These are phyloP conservation scores for Erodium chrysanthum DNA, from an alignment of 441 rosid genomes.

Conservation along the genomic window DNA sequence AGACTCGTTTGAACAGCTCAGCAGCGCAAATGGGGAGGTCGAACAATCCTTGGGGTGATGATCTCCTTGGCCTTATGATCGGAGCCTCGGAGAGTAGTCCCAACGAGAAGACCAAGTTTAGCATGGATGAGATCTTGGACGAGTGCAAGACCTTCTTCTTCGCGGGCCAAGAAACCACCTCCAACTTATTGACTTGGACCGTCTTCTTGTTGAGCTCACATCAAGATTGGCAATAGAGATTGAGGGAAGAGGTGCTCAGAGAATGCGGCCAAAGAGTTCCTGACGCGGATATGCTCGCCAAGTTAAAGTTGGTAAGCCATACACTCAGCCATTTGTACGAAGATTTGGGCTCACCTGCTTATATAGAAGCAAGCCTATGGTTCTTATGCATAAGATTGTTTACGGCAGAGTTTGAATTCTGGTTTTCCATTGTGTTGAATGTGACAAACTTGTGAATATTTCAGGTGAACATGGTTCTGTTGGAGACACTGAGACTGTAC, in stretches of 20 bases:
- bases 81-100: constrained; percentile 18
- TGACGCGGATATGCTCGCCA: constrained; percentile 28
- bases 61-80: constrained; percentile 42
- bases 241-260: constrained; percentile 34
- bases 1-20: constrained; percentile 18
- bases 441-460: background rate
- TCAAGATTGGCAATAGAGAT: constrained; percentile 45
- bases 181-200: constrained; percentile 45
- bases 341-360: too few species aligned
- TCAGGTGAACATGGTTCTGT: constrained; percentile 52
- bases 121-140: constrained; percentile 42
- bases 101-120: constrained; percentile 20
- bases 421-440: too few species aligned
- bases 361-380: too few species aligned
- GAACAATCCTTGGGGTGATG: constrained; percentile 28
- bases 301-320: constrained; percentile 34
- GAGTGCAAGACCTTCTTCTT: constrained; percentile 55
- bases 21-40: background rate
- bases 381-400: too few species aligned
- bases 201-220: constrained; percentile 38
- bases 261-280: constrained; percentile 33
- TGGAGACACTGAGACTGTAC: constrained; percentile 49
- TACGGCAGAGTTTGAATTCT: too few species aligned
- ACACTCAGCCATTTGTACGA: too few species aligned
- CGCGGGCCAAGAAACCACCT: constrained; percentile 44